Conservation (phyloP, 75 land plant genomes). For the Pinus taeda region DNA sequence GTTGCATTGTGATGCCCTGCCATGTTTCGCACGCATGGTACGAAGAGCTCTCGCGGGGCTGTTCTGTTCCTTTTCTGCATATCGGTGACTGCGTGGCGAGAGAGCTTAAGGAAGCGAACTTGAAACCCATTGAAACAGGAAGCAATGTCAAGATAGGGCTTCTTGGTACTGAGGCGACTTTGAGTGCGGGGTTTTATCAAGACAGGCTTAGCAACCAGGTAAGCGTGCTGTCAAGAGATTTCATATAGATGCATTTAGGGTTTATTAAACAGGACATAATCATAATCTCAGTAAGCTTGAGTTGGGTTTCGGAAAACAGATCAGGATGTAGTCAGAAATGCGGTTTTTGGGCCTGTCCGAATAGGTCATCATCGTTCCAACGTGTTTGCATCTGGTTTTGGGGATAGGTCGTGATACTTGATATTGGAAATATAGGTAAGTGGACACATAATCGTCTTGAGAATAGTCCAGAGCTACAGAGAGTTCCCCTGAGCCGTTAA, state of each 20-base stretch:
- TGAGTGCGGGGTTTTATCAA: constrained; percentile 52
- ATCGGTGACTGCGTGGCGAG: constrained; percentile 52
- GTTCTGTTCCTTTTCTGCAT: constrained; percentile 55
- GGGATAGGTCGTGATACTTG: neutral
- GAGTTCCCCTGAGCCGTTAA: no score
- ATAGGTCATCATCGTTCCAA: neutral
- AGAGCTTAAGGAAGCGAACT: constrained; percentile 56
- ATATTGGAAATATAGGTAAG: no score
- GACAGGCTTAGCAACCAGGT: constrained; percentile 58
- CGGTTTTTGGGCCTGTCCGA: no score
- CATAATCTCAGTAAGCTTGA: neutral
- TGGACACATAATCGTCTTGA: no score
- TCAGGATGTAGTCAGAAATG: neutral
- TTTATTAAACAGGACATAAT: neutral
- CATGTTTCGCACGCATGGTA: constrained; percentile 52
- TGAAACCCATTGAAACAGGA: constrained; percentile 61
- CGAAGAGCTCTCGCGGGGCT: constrained; percentile 37
- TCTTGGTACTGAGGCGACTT: constrained; percentile 32
- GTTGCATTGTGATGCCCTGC: constrained; percentile 72
- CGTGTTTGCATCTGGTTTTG: neutral
- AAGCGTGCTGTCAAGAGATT: neutral
- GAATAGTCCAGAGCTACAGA: no score
- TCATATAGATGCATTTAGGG: neutral
- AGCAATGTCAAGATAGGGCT: constrained; percentile 50
- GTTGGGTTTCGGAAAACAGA: neutral